Base-by-base conservation (phyloP, 352 stramenopile genomes). In the Pelagophyceae sp. region DNA sequence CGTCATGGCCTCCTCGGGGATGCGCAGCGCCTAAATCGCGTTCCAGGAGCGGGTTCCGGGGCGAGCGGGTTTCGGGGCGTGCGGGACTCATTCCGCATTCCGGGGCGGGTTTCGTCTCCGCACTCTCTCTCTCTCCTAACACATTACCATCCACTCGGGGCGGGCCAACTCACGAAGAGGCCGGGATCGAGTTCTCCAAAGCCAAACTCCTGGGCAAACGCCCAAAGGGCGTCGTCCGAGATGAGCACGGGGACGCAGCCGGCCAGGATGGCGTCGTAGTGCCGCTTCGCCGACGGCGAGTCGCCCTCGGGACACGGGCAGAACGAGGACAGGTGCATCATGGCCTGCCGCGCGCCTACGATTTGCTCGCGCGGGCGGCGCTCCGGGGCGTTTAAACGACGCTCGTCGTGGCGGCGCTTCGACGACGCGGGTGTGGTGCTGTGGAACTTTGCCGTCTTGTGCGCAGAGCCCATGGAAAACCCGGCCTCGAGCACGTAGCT, bases 231-330 rank as follows among this genome's bases (percentile, higher is more conserved):
- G 63, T 86, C 77, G 70, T 86, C 38, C 37, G 79, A 81, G 54
- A 84, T 65, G 45, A 87, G 70, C 19, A 87, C 75, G 40, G 83
- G 83, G 60, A 87, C 85, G 69, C 83, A 87, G 38, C 82, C 82
- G 0, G 72, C 77, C n/a, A 87, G 60, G 27, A 86, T 20, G 19
- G 81, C 82, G 81, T 87, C 83, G 78, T 84, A 85, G 38, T 83
- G 80, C 23, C 83, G 77, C 67, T 85, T 87, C n/a, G 82, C 78
- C 0, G 45, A 72, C 31, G 83, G 82, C 69, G 79, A 77, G 76
- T 87, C 83, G 65, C 83, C 83, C 60, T 82, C 78, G 15, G 81
- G 80, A 69, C 76, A 80, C 20, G 83, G 83, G 65, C 83, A 86
- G 80, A 86, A 86, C 29, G 76, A 3, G 38, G 72, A 11, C 2